Base-by-base conservation (phyloP, 345 rosid species). In the Angophora floribunda region DNA sequence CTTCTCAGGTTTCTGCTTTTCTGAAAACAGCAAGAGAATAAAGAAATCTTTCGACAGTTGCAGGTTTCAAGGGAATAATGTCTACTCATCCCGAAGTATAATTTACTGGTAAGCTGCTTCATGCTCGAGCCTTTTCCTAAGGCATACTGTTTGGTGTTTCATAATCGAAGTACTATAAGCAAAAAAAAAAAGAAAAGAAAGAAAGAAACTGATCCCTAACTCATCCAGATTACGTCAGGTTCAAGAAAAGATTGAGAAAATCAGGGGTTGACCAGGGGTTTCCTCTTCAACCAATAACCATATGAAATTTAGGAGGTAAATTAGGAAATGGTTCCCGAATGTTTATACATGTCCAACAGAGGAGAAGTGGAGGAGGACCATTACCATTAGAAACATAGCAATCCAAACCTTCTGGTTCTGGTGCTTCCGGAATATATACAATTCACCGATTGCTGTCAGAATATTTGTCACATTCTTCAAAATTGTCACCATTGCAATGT, bases 391-490 rank as follows among this genome's bases (percentile, higher is more conserved):
- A 91, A 95, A 91, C 98, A 96, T 96, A 79, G 99, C 98, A 88
- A 92, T 91, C 99, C 99, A 97, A 32, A 97, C 99, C 92, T 96
- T 96, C 91, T 91, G 96, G 91, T 91, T 96, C 93, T 96, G 99
- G 90, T 87, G 98, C 91, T 96, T 96, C 24, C 96, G 93, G 80
- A 96, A 97, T 87, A 97, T 92, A 90, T 96, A 97, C 8, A 96
- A 75, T 88, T 97, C 99, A 52, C 99, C 99, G 17, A 94, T 86
- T 67, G 99, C 99, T 28, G 99, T 96, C 86, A 97, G 88, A 89
- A 97, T 96, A 92, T 97, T 97, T 21, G 99, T 94, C 88, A 96
- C 93, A 89, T 97, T 97, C 98, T 97, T 97, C 95, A 97, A 91
- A 89, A 96, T 92, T 88, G 99, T 97, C 89, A 97, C 99, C 99